Conservation (phyloP, 31 red algal species). For the Asparagopsis taxiformis region DNA sequence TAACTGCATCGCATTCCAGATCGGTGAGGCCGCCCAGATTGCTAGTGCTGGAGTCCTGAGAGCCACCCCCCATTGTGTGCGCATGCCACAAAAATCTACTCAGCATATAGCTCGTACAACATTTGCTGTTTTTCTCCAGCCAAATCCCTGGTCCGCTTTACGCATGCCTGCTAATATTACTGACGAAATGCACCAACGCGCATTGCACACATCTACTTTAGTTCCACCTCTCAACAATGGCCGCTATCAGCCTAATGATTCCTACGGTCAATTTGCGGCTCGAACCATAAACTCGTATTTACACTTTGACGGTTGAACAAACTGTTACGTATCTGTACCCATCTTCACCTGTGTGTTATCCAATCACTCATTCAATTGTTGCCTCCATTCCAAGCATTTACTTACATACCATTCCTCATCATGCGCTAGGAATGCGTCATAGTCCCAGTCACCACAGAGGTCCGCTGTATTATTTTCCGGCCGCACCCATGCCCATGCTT, state of each 20-base stretch:
- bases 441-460: neutral
- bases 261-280: constrained; percentile 35
- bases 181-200: neutral
- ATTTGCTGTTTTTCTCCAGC: constrained; percentile 65
- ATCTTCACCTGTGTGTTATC: neutral
- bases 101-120: constrained; percentile 26
- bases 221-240: constrained; percentile 34
- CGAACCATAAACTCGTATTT: constrained; percentile 25
- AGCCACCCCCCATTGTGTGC: constrained; percentile 62
- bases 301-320: neutral
- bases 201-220: constrained; percentile 4
- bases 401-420: constrained; percentile 8
- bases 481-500: too few species aligned
- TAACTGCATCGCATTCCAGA: constrained; percentile 57
- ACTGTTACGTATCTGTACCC: neutral
- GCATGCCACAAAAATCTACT: neutral
- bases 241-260: constrained; percentile 14
- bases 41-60: constrained; percentile 46
- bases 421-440: neutral
- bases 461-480: too few species aligned
- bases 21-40: constrained; percentile 70
- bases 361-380: too few species aligned
- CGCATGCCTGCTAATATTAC: neutral
- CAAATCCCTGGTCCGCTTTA: constrained; percentile 14
- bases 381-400: neutral